Conservation (phyloP, 495 filamentous ascomycete species). For the Aspergillus ellipticus region DNA sequence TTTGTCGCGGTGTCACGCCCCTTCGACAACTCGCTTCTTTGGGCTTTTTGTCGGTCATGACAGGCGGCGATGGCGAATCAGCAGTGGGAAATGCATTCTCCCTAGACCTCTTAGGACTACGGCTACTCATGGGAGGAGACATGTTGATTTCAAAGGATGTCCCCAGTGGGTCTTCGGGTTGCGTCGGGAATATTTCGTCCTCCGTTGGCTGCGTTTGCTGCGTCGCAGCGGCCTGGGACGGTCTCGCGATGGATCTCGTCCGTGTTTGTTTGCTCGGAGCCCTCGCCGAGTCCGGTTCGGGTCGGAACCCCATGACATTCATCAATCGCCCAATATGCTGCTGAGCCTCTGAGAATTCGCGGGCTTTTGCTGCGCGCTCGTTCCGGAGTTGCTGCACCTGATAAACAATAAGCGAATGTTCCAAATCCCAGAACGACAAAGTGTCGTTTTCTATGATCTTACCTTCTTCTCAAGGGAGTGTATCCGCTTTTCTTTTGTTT, state of each 20-base stretch:
- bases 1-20: neutral
- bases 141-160: constrained; percentile 22
- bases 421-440: neutral
- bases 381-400: constrained; percentile 40
- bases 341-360: constrained; percentile 47
- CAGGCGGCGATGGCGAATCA: constrained; percentile 5
- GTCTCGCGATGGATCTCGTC: constrained; percentile 17
- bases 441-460: neutral
- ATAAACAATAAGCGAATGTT: neutral
- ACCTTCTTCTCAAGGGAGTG: constrained; percentile 43
- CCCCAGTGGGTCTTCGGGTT: constrained; percentile 11
- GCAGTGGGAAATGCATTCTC: constrained; percentile 12
- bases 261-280: constrained; percentile 21
- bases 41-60: constrained; percentile 3
- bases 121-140: constrained; percentile 13
- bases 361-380: constrained; percentile 41
- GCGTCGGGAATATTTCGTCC: constrained; percentile 20
- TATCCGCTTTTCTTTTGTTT: constrained; percentile 33
- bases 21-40: constrained; percentile 8
- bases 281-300: constrained; percentile 19
- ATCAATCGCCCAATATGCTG: constrained; percentile 47
- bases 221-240: constrained; percentile 9
- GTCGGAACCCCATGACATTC: constrained; percentile 43
- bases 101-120: constrained; percentile 31
- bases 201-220: constrained; percentile 19